A percentile compares a stretch with the other conserved stretches of the same genome.
Evolutionary conservation across 352 stramenopile genomes (phyloP).

Genomic region (Pythium rishiriense): DNA sequence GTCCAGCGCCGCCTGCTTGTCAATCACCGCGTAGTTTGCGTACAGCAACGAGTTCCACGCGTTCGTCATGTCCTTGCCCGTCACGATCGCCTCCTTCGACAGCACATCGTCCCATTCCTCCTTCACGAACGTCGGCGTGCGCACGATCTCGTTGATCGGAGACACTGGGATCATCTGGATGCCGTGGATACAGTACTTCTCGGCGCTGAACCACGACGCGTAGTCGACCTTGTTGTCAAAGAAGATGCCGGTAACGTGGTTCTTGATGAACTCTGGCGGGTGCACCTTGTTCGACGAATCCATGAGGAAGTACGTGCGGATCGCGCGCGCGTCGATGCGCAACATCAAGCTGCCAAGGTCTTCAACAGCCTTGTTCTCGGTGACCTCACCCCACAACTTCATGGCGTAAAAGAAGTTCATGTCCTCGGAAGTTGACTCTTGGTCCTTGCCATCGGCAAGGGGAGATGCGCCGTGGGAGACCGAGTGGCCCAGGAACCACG

Average conservation of each 20-base stretch:
- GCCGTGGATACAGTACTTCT: conserved; percentile 73
- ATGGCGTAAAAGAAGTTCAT: conserved; percentile 84
- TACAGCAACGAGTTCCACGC: conserved; percentile 72
- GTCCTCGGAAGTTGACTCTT: conserved; percentile 76
- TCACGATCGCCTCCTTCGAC: conserved; percentile 61
- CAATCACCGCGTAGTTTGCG: conserved; percentile 63
- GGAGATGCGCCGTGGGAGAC: conserved; percentile 68
- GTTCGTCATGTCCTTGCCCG: conserved; percentile 34
- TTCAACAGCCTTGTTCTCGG: conserved; percentile 54
- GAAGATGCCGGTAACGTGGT: conserved; percentile 80
- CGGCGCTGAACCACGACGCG: conserved; percentile 67
- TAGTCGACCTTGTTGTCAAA: conserved; percentile 83
- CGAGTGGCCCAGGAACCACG: conserved; percentile 76
- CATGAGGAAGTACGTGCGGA: conserved; percentile 77
- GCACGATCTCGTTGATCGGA: conserved; percentile 66
- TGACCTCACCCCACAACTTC: conserved; percentile 69
- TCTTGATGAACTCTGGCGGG: conserved; percentile 57
- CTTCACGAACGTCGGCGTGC: conserved; percentile 56
- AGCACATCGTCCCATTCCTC: conserved; percentile 80
- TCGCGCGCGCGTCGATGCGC: conserved; percentile 54
- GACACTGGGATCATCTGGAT: conserved; percentile 83
- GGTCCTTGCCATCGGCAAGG: conserved; percentile 66
- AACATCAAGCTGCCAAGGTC: conserved; percentile 78
- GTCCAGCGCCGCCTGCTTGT: conserved; percentile 47
- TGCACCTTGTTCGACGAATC: conserved; percentile 59